Evolutionary conservation across 2,329 filamentous ascomycete genomes (phyloP).

Genomic region (Penicillium sp.): DNA sequence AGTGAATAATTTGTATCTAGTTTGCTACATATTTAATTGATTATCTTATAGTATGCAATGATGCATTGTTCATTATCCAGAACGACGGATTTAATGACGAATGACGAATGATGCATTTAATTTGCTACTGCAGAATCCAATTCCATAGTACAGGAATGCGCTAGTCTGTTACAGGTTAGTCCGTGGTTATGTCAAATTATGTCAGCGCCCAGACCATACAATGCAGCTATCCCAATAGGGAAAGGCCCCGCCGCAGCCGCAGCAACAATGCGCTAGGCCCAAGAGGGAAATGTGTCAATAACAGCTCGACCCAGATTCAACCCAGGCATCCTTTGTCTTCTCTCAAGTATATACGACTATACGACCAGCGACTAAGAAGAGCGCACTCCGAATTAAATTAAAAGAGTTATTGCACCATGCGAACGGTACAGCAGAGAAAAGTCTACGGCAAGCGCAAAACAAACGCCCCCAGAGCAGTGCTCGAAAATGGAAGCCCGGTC

Average conservation of each 20-base stretch:
- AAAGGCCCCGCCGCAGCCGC: neutral
- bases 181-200: neutral
- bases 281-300: conserved; percentile 12
- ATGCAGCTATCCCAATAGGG: neutral
- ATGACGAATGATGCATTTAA: neutral
- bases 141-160: neutral
- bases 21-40: too few species aligned
- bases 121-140: neutral
- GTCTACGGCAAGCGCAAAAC: conserved; percentile 17
- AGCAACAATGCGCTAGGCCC: conserved; percentile 3
- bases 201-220: neutral
- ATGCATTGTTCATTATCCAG: too few species aligned
- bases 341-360: neutral
- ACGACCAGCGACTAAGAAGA: neutral
- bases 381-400: neutral
- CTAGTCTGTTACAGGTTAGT: neutral
- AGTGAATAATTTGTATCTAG: too few species aligned
- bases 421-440: conserved; percentile 11
- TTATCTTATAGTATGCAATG: too few species aligned
- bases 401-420: neutral
- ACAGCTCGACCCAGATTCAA: neutral
- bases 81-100: too few species aligned
- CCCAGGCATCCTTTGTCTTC: neutral
- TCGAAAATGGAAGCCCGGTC: conserved; percentile 16
- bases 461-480: conserved; percentile 15